A percentile compares a stretch with the other conserved stretches of the same genome.
phyloP scores from a whole-genome alignment of 129 eudicot species.

The Centrapalus pauciflorus region DNA sequence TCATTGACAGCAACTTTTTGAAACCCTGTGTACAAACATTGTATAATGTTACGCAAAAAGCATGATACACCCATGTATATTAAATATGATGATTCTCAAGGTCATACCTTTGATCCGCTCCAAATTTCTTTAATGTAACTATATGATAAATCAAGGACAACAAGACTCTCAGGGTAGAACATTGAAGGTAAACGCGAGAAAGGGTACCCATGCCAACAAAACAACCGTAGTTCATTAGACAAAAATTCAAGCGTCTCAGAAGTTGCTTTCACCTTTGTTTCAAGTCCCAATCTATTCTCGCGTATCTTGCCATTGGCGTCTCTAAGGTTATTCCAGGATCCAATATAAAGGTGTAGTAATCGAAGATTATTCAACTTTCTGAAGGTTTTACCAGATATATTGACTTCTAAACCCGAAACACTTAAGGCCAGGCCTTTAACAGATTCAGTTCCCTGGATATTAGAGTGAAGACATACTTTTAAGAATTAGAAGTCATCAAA shows the following conservation, averaged over 20 bases:
- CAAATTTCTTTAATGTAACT: slow-evolving; percentile 29
- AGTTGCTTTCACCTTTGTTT: slow-evolving; percentile 20
- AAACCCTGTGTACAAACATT: slow-evolving; percentile 14
- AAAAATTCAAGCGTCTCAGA: slow-evolving; percentile 21
- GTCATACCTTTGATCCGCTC: slow-evolving; percentile 32
- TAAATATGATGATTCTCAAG: not conserved
- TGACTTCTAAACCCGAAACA: not conserved
- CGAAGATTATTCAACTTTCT: slow-evolving; percentile 22
- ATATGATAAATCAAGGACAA: slow-evolving; percentile 29
- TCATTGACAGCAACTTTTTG: slow-evolving; percentile 16
- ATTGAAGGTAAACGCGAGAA: slow-evolving; percentile 14
- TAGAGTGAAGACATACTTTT: not conserved
- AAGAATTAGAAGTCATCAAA: not conserved
- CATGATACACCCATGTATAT: not conserved
- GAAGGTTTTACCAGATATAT: slow-evolving; percentile 16
- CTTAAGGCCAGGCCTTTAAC: slow-evolving; percentile 27
- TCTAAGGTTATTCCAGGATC: slow-evolving; percentile 10
- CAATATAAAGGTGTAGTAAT: slow-evolving; percentile 12
- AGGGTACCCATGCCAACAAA: slow-evolving; percentile 43
- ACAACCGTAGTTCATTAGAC: slow-evolving; percentile 27
- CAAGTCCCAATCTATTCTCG: slow-evolving; percentile 15
- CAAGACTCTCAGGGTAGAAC: slow-evolving; percentile 21
- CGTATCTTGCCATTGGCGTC: slow-evolving; percentile 4
- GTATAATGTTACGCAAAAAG: not conserved
- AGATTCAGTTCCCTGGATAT: slow-evolving; percentile 25